Evolutionary conservation across 2,329 filamentous ascomycete species (phyloP), one percentile per base, ranked within the genome.

Genomic region (Aphanoascus verrucosus): DNA sequence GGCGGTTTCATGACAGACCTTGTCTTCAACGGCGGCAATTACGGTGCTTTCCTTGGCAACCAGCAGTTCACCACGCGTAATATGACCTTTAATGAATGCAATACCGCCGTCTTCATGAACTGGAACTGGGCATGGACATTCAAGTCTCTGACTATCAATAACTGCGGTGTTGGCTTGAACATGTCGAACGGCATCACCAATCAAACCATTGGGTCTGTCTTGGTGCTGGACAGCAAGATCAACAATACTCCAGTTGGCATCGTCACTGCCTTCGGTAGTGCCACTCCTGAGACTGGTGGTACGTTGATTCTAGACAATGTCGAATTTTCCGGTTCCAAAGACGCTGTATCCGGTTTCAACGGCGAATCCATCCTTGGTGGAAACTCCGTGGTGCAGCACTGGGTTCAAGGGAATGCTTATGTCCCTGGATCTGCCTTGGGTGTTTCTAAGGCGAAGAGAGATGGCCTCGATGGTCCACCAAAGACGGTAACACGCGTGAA

Each of bases 71-170:
- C 87, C 38, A 84, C 83, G 28, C 84, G 88, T 60, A 93, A 94
- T 70, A 65, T 93, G 66, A 85, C 78, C 35, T 94, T 94, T 77
- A 87, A 86, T 67, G 77, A 80, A 68, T 90, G 86, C 74, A 78
- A 87, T 64, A 94, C 87, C 1, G 88, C 86, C 57, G 82, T 94
- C 58, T 88, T 80, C 72, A 85, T 93, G 82, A 89, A 89, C 75
- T 94, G 88, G 88, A 87, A 91, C 73, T 94, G 88, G 88, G 75
- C 82, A 15, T 94, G 86, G 84, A 82, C 84, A 43, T 81, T 93
- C 70, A 88, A 91, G 66, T 85, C 80, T 35, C 61, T 94, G 37
- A 77, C 72, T 44, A 86, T 94, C 69, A 82, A 88, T 67, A 81
- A 84, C 65, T 87, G 84, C 65, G 72, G 74, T n/a, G 71, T 90